Evolutionary conservation across 2,329 filamentous ascomycete species (phyloP).

Genomic region (Simplicillium sp.): DNA sequence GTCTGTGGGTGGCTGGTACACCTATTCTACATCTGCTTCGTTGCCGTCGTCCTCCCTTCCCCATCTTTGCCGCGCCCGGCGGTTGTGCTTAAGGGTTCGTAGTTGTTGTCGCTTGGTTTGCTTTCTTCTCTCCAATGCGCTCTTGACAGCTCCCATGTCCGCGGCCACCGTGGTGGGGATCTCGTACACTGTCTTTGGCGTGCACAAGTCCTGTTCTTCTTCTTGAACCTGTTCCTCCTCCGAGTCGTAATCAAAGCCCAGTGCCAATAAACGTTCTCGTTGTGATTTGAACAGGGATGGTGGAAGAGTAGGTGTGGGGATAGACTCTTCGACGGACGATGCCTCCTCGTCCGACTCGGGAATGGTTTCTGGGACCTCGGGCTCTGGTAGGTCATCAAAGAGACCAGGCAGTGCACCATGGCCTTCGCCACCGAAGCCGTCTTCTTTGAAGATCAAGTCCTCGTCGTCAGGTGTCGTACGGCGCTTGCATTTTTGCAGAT

Average conservation of each 20-base stretch:
- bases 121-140: no score
- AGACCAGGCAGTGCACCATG: slow-evolving; percentile 16
- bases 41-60: no score
- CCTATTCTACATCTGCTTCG: no score
- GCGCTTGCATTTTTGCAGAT: slow-evolving; percentile 11
- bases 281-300: slow-evolving; percentile 3
- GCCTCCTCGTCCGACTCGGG: not conserved
- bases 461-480: slow-evolving; percentile 8
- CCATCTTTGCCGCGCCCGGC: no score
- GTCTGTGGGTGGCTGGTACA: no score
- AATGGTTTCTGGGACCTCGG: not conserved
- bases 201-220: no score
- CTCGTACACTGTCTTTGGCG: no score
- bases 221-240: not conserved
- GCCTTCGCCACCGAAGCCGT: slow-evolving; percentile 12
- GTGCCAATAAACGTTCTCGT: slow-evolving; percentile 4
- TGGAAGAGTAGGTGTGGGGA: not conserved
- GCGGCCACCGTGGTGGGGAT: slow-evolving; percentile 7
- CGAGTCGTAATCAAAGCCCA: slow-evolving; percentile 7
- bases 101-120: no score
- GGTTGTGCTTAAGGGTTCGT: no score
- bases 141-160: not conserved
- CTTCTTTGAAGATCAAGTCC: slow-evolving; percentile 16
- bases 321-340: not conserved
- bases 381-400: slow-evolving; percentile 10